Evolutionary conservation across 345 rosid genomes (phyloP).

Genomic region (Lagerstroemia speciosa): DNA sequence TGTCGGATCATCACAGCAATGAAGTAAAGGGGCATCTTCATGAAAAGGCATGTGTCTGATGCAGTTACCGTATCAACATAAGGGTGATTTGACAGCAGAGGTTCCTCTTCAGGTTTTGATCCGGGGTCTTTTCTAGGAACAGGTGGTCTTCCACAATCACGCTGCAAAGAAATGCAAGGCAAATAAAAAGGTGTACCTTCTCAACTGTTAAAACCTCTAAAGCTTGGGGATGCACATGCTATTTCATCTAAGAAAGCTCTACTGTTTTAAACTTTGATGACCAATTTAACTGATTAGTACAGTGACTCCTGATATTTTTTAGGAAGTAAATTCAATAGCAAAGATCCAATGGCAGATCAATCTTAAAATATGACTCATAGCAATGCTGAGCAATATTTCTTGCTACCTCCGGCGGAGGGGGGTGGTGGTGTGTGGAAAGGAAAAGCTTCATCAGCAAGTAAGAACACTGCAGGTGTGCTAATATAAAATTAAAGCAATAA

Average conservation of each 20-base stretch:
- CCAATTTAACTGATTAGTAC: background rate
- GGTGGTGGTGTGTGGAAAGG: too few relatives aligned
- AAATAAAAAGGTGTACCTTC: background rate
- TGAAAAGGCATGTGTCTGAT: background rate
- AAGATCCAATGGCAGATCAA: background rate
- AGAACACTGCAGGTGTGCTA: background rate
- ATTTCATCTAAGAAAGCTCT: background rate
- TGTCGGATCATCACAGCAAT: background rate
- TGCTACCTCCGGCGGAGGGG: too few relatives aligned
- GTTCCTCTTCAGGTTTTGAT: constrained; percentile 69
- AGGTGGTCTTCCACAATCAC: constrained; percentile 89
- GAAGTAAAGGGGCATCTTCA: background rate
- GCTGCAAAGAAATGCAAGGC: constrained; percentile 34
- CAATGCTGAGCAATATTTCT: background rate
- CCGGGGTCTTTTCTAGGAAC: constrained; percentile 73
- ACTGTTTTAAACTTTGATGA: background rate
- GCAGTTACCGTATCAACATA: constrained; percentile 70
- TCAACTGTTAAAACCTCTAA: background rate
- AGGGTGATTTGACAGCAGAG: constrained; percentile 84
- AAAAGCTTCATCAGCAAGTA: background rate
- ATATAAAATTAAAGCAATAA: too few relatives aligned
- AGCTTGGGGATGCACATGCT: background rate
- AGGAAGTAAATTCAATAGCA: background rate
- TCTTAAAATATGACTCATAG: background rate
- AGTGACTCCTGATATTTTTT: background rate